Percentiles rank a stretch among this genome's conserved stretches.
phyloP scores from a whole-genome alignment of 805 yeast species.

The Monosporozyma solicola region DNA sequence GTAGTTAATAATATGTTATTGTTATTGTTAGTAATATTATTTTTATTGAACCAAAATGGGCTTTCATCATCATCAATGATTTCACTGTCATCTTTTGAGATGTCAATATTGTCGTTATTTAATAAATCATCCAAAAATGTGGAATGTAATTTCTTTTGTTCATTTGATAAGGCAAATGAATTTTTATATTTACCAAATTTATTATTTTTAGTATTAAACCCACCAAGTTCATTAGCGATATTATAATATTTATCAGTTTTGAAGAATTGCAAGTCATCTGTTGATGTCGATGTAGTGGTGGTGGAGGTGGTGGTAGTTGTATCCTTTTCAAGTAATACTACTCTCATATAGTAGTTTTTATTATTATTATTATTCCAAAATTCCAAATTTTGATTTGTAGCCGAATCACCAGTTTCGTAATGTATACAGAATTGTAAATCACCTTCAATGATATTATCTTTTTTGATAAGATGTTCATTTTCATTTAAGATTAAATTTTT shows the following conservation, averaged over 20 bases:
- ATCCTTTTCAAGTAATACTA: constrained; percentile 6
- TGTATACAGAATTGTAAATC: constrained; percentile 23
- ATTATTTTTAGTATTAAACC: neutral
- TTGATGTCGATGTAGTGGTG: no score
- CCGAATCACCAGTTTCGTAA: constrained; percentile 17
- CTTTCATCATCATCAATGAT: neutral
- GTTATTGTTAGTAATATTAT: neutral
- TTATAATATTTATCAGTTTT: neutral
- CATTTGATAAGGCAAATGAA: neutral
- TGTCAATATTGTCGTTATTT: neutral
- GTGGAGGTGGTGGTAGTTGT: neutral
- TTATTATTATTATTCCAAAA: constrained; percentile 27
- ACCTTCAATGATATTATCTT: constrained; percentile 6
- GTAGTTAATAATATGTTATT: neutral
- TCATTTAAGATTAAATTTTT: constrained; percentile 5
- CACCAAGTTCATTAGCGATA: constrained; percentile 1
- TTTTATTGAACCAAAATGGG: constrained; percentile 1
- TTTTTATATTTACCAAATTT: neutral
- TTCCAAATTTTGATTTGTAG: constrained; percentile 9
- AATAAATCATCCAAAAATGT: constrained; percentile 2
- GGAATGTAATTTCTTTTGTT: neutral
- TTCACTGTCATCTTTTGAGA: neutral
- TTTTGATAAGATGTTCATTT: constrained; percentile 1
- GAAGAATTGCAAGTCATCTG: neutral
- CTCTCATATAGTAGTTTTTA: constrained; percentile 19